Evolutionary conservation across 2,329 filamentous ascomycete species (phyloP).

Genomic region (Ascochyta koolunga): DNA sequence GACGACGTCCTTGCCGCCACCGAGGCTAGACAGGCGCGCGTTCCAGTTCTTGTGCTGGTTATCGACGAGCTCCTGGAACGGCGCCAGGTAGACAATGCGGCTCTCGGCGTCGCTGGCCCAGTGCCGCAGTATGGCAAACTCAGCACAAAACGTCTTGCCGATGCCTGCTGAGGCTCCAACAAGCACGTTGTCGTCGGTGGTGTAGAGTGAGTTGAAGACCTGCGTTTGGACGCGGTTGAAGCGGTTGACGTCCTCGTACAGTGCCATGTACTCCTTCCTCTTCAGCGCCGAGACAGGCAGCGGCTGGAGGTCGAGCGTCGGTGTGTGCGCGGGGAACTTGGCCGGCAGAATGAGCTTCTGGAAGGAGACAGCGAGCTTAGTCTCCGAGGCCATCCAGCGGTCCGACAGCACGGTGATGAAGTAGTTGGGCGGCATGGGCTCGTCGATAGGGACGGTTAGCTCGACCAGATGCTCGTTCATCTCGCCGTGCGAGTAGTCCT

Average conservation of each 20-base stretch:
- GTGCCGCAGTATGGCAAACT: slow-evolving; percentile 88
- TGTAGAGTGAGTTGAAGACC: slow-evolving; percentile 91
- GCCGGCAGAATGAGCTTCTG: slow-evolving; percentile 93
- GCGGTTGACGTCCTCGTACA: slow-evolving; percentile 83
- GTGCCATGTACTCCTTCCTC: slow-evolving; percentile 75
- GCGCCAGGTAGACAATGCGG: slow-evolving; percentile 90
- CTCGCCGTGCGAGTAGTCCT: slow-evolving; percentile 84
- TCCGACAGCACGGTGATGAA: slow-evolving; percentile 96
- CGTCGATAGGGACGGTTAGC: slow-evolving; percentile 93
- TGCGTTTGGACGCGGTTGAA: slow-evolving; percentile 99
- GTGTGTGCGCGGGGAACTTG: slow-evolving; percentile 93
- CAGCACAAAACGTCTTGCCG: slow-evolving; percentile 95
- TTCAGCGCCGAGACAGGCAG: slow-evolving; percentile 89
- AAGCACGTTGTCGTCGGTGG: slow-evolving; percentile 91
- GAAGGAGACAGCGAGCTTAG: slow-evolving; percentile 89
- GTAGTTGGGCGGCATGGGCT: slow-evolving; percentile 98
- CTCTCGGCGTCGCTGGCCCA: slow-evolving; percentile 77
- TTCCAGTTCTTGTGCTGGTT: slow-evolving; percentile 83
- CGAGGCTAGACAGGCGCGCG: slow-evolving; percentile 71
- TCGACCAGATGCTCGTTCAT: slow-evolving; percentile 94
- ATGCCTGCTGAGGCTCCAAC: slow-evolving; percentile 91
- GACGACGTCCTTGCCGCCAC: slow-evolving; percentile 85
- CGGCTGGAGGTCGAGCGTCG: slow-evolving; percentile 87
- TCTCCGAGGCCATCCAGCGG: slow-evolving; percentile 98
- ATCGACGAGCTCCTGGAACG: slow-evolving; percentile 92